A percentile compares a stretch with the other conserved stretches of the same genome.
Conservation (phyloP, 352 stramenopile species). For the Pythium myriotylum region DNA sequence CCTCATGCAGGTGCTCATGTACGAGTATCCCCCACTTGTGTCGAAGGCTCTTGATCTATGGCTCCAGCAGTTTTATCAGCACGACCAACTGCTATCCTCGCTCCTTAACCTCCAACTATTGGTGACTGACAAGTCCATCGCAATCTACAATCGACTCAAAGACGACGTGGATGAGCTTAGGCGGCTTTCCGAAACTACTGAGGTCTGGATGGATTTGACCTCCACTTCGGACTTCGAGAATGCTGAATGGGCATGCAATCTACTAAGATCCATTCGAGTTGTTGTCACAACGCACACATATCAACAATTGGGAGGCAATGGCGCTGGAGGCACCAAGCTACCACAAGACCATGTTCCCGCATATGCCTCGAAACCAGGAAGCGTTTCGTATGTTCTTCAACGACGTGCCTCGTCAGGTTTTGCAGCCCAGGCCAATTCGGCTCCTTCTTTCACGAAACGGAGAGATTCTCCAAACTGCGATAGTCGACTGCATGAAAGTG, state of each 20-base stretch:
- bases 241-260: constrained; percentile 43
- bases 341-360: not conserved
- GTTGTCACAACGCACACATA: constrained; percentile 31
- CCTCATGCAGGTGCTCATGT: constrained; percentile 82
- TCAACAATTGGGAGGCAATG: not conserved
- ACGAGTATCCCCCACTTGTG: constrained; percentile 73
- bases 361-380: not conserved
- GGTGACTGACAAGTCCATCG: constrained; percentile 62
- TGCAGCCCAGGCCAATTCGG: too few species aligned
- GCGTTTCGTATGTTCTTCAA: too few species aligned
- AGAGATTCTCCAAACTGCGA: constrained; percentile 61
- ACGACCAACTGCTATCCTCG: constrained; percentile 69
- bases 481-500: constrained; percentile 29
- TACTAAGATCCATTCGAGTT: constrained; percentile 46
- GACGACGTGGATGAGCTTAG: constrained; percentile 67
- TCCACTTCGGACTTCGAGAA: constrained; percentile 74
- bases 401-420: too few species aligned
- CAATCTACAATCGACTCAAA: constrained; percentile 68
- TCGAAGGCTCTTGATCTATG: constrained; percentile 74
- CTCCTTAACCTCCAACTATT: constrained; percentile 65
- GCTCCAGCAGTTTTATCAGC: constrained; percentile 73
- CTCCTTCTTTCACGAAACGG: constrained; percentile 12
- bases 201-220: constrained; percentile 84
- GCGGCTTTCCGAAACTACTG: constrained; percentile 66
- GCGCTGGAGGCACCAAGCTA: not conserved